Evolutionary conservation across 2,329 filamentous ascomycete genomes (phyloP).

Genomic region (Diplodia mutila): DNA sequence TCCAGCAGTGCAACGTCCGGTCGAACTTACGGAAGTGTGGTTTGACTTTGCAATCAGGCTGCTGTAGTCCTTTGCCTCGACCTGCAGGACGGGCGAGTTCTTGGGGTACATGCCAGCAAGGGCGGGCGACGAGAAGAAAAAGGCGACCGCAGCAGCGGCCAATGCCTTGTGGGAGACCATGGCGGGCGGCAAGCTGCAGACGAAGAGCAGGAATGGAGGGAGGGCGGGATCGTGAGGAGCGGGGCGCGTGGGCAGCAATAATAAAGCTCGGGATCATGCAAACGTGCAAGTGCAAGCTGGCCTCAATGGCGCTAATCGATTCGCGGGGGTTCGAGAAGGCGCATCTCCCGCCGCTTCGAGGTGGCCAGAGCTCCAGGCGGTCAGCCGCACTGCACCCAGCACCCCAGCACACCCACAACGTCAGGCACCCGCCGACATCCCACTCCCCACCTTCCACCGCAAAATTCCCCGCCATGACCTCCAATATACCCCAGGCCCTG

Average conservation of each 20-base stretch:
- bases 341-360: constrained; percentile 14
- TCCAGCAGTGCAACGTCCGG: background rate
- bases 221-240: background rate
- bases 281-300: constrained; percentile 18
- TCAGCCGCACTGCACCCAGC: constrained; percentile 2
- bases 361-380: constrained; percentile 21
- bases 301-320: constrained; percentile 21
- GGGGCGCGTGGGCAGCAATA: background rate
- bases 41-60: constrained; percentile 85
- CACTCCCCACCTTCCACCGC: background rate
- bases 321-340: constrained; percentile 24
- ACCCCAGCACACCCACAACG: constrained; percentile 11
- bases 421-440: constrained; percentile 7
- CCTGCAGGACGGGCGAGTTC: constrained; percentile 82
- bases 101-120: constrained; percentile 80
- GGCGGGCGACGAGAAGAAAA: constrained; percentile 68
- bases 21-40: constrained; percentile 77
- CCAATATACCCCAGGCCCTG: constrained; percentile 70
- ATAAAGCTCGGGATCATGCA: constrained; percentile 4
- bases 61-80: constrained; percentile 79
- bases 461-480: constrained; percentile 65
- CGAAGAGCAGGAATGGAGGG: background rate
- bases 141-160: constrained; percentile 60
- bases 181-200: constrained; percentile 26
- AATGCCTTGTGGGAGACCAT: constrained; percentile 45